Conservation (phyloP, 129 eudicot species). For the Lonicera japonica region DNA sequence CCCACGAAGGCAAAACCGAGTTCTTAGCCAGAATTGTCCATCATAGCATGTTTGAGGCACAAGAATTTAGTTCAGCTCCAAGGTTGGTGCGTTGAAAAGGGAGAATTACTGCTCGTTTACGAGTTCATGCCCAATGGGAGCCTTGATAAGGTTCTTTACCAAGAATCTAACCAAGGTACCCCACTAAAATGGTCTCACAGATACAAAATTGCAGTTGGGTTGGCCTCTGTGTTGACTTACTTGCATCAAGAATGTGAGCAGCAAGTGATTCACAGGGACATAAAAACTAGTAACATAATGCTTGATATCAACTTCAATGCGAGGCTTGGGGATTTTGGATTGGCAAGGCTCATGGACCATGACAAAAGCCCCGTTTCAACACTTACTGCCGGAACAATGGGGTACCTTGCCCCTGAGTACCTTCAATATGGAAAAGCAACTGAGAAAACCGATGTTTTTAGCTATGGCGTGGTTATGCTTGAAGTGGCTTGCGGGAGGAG, state of each 20-base stretch:
- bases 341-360: conserved; percentile 75
- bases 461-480: conserved; percentile 74
- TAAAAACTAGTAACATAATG: conserved; percentile 80
- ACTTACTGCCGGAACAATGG: conserved; percentile 82
- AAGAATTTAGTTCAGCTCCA: conserved; percentile 68
- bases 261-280: conserved; percentile 77
- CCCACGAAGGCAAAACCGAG: conserved; percentile 64
- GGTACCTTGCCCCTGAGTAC: conserved; percentile 88
- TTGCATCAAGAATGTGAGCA: conserved; percentile 92
- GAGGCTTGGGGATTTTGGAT: conserved; percentile 76
- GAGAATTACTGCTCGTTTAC: conserved; percentile 69
- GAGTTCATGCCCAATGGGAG: conserved; percentile 82
- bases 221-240: conserved; percentile 76
- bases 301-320: conserved; percentile 58
- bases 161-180: conserved; percentile 23
- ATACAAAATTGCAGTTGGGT: conserved; percentile 61
- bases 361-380: conserved; percentile 77
- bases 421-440: conserved; percentile 78
- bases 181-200: conserved; percentile 47
- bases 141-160: conserved; percentile 54
- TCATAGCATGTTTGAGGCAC: conserved; percentile 72
- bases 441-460: conserved; percentile 71
- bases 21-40: conserved; percentile 65
- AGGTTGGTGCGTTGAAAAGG: conserved; percentile 84
- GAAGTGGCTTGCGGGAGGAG: conserved; percentile 81